Conservation (phyloP, 2,329 filamentous ascomycete species). For the Teratosphaeria gauchensis region DNA sequence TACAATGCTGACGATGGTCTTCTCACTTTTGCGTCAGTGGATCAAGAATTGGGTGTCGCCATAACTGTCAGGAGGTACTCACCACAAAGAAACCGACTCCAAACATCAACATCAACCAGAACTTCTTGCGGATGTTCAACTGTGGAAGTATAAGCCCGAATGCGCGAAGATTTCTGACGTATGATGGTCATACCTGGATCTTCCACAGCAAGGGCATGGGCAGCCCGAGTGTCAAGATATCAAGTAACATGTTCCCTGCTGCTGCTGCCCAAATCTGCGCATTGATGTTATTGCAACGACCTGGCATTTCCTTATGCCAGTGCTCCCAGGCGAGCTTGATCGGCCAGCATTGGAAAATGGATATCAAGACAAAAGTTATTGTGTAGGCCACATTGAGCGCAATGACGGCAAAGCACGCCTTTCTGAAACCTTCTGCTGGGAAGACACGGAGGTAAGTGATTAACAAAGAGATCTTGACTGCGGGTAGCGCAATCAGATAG, state of each 20-base stretch:
- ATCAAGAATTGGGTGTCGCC: background rate
- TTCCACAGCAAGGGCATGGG: slow-evolving; percentile 9
- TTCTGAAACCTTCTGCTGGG: slow-evolving; percentile 19
- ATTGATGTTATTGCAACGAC: slow-evolving; percentile 9
- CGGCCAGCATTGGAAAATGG: slow-evolving; percentile 7
- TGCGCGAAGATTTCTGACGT: background rate
- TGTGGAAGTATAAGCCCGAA: background rate
- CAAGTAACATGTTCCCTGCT: slow-evolving; percentile 9
- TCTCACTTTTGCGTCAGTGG: background rate
- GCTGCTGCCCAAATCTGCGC: slow-evolving; percentile 8
- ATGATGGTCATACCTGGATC: background rate
- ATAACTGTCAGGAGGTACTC: background rate
- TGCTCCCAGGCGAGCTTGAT: slow-evolving; percentile 6
- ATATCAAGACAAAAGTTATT: slow-evolving; percentile 5
- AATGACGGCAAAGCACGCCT: slow-evolving; percentile 17
- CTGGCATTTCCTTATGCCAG: slow-evolving; percentile 5
- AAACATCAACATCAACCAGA: slow-evolving; percentile 6
- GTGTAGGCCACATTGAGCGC: slow-evolving; percentile 1
- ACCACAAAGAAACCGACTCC: slow-evolving; percentile 6
- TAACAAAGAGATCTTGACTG: slow-evolving; percentile 27
- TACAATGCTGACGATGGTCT: slow-evolving; percentile 8
- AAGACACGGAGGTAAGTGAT: slow-evolving; percentile 28
- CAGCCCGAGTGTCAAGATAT: slow-evolving; percentile 12
- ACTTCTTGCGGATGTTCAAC: slow-evolving; percentile 7
- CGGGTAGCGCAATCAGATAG: slow-evolving; percentile 7